Evolutionary conservation across 768 basidiomycete species (phyloP).

Genomic region (Filobasidium floriforme): DNA sequence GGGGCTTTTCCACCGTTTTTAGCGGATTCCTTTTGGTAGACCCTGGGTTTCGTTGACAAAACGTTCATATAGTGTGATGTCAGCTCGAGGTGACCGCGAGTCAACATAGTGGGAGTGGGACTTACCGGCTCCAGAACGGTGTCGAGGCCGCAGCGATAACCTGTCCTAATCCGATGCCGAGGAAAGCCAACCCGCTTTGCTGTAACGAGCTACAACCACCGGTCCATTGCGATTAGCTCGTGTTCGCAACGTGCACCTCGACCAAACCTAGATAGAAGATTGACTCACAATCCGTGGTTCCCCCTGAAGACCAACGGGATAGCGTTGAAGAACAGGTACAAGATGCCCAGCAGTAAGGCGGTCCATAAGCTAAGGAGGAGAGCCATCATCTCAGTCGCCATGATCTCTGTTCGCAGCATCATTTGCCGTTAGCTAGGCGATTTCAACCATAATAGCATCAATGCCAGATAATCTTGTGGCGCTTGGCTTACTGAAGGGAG

Average conservation of each 20-base stretch:
- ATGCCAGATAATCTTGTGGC: not conserved
- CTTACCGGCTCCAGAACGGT: conserved; percentile 39
- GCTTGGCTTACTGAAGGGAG: conserved; percentile 59
- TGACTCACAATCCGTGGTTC: conserved; percentile 52
- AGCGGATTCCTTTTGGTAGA: conserved; percentile 17
- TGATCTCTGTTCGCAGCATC: conserved; percentile 42
- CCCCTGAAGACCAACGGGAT: conserved; percentile 53
- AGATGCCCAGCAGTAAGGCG: conserved; percentile 48
- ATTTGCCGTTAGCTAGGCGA: too few species aligned
- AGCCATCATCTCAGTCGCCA: conserved; percentile 67
- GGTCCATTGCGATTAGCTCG: too few species aligned
- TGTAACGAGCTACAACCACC: conserved; percentile 39
- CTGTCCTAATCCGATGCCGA: conserved; percentile 54
- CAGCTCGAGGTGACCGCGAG: too few species aligned
- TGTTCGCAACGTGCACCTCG: not conserved
- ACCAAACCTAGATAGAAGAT: not conserved
- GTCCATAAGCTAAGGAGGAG: conserved; percentile 65
- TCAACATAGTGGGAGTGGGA: not conserved
- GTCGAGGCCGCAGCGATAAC: conserved; percentile 36
- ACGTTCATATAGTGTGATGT: too few species aligned
- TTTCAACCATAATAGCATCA: not conserved
- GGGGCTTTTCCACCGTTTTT: conserved; percentile 48
- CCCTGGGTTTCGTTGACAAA: conserved; percentile 9
- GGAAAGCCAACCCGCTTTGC: conserved; percentile 50
- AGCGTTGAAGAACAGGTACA: conserved; percentile 56